Percentiles rank a stretch among this genome's conserved stretches.
Evolutionary conservation across 306 rosid species (phyloP).

Genomic region (Cotoneaster glaucophyllus): DNA sequence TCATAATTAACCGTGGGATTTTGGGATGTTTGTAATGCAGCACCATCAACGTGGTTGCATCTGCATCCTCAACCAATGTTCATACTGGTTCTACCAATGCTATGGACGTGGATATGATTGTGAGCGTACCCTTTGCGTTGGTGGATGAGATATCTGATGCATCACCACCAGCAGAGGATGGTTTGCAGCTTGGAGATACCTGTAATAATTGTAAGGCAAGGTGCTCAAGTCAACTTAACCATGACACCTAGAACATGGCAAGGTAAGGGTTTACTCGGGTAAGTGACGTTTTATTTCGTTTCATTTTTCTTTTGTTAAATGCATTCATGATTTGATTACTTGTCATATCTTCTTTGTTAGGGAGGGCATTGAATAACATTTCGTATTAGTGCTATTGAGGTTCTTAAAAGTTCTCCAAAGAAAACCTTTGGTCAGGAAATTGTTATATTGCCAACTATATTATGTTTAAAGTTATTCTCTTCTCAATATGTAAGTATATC

Average conservation of each 20-base stretch:
- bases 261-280: conserved; percentile 93
- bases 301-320: background rate
- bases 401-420: background rate
- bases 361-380: background rate
- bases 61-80: conserved; percentile 33
- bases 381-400: background rate
- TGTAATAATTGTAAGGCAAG: conserved; percentile 64
- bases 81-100: conserved; percentile 6
- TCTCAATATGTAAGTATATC: too few species aligned
- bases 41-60: conserved; percentile 19
- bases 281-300: conserved; percentile 24
- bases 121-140: conserved; percentile 68
- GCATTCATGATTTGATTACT: background rate
- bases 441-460: background rate
- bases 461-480: too few species aligned
- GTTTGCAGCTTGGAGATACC: conserved; percentile 87
- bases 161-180: conserved; percentile 88
- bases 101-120: conserved; percentile 52
- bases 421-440: background rate
- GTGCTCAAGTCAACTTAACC: conserved; percentile 51
- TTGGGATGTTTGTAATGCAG: too few species aligned
- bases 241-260: conserved; percentile 88
- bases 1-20: too few species aligned
- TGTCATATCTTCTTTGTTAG: background rate
- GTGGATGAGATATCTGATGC: conserved; percentile 82